phyloP scores from a whole-genome alignment of 169 alveolate genomes.

The Plasmodium fragile region DNA sequence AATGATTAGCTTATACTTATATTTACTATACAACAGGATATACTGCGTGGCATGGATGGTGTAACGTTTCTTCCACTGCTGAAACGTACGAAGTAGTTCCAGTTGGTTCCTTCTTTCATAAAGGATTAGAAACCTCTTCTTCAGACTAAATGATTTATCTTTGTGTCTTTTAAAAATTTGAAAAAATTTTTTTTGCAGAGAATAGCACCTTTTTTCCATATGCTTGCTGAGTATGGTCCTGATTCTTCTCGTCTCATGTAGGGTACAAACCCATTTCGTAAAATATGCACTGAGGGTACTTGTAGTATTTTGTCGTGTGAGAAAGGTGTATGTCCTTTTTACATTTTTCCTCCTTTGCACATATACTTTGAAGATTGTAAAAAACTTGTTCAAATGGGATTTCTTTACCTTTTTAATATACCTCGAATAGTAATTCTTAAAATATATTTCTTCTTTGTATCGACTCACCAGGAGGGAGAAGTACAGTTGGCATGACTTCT shows the following conservation, averaged over 20 bases:
- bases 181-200: constrained; percentile 25
- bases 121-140: constrained; percentile 22
- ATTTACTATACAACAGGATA: constrained; percentile 26
- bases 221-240: neutral
- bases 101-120: constrained; percentile 32
- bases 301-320: neutral
- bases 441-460: constrained; percentile 20
- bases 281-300: neutral
- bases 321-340: neutral
- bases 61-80: constrained; percentile 38
- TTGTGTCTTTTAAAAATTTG: constrained; percentile 18
- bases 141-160: constrained; percentile 10
- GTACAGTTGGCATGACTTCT: neutral
- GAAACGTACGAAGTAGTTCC: constrained; percentile 1
- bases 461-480: constrained; percentile 8
- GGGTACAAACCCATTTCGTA: neutral
- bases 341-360: neutral
- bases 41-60: constrained; percentile 28
- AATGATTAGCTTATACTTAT: constrained; percentile 54
- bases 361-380: neutral
- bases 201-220: constrained; percentile 7
- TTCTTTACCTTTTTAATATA: constrained; percentile 16
- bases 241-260: neutral
- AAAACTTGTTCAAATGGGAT: constrained; percentile 2
- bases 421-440: constrained; percentile 11